Evolutionary conservation across 495 filamentous ascomycete species (phyloP).

Genomic region (Penicillium malachiteum): DNA sequence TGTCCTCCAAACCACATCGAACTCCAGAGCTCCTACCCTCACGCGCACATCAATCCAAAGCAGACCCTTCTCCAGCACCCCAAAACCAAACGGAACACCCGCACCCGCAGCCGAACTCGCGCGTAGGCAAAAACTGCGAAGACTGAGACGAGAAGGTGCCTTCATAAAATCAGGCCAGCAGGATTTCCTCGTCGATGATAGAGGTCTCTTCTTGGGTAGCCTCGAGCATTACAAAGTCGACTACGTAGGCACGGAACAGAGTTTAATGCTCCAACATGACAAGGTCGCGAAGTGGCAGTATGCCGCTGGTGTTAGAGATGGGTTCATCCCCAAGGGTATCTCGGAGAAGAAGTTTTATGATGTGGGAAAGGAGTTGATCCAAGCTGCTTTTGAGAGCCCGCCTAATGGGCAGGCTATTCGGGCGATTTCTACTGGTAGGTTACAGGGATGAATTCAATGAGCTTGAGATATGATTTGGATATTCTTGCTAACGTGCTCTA

Average conservation of each 20-base stretch:
- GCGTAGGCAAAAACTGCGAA: too few species aligned
- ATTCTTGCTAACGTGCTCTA: slow-evolving; percentile 1
- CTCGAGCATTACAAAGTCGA: neutral
- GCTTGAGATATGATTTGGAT: too few species aligned
- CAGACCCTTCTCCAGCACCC: slow-evolving; percentile 22
- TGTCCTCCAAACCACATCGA: neutral
- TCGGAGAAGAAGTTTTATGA: slow-evolving; percentile 19
- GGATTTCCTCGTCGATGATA: neutral
- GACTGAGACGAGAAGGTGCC: too few species aligned
- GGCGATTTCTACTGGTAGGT: slow-evolving; percentile 30
- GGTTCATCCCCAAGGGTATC: slow-evolving; percentile 10
- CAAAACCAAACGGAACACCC: too few species aligned
- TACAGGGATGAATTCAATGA: too few species aligned
- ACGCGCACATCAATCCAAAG: slow-evolving; percentile 2
- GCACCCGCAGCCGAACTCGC: too few species aligned
- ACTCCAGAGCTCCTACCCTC: neutral
- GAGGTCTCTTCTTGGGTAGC: neutral
- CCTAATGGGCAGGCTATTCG: slow-evolving; percentile 16
- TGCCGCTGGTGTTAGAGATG: neutral
- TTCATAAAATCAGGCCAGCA: too few species aligned
- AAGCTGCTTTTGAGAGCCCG: slow-evolving; percentile 1
- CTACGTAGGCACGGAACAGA: neutral
- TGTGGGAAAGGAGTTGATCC: slow-evolving; percentile 17
- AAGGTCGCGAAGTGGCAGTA: neutral
- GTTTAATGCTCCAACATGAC: neutral